Base-by-base conservation (phyloP, 129 eudicot species). In the Apium graveolens region DNA sequence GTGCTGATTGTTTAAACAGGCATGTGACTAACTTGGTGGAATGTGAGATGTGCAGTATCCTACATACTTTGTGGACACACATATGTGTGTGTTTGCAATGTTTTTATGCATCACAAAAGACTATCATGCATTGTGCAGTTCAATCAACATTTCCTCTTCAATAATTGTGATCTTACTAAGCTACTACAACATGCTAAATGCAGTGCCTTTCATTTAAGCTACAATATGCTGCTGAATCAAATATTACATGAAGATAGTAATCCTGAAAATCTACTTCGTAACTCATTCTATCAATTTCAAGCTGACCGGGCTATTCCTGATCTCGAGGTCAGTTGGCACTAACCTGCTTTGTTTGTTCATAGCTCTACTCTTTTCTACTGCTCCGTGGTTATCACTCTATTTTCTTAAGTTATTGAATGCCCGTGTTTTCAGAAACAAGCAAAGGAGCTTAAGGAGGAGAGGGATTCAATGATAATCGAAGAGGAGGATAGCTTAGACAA, bases 1-100 rank as follows among this genome's bases (percentile, higher is more conserved):
- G 87, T 89, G 99, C 99, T 53, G 99, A 96, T 82, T 82, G 90
- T 88, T 89, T 96, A 77, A 96, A 96, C 91, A 96, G 99, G 99
- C 90, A 74, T 70, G 49, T 72, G 20, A n/a, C 79, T 70, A 1
- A 14, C 29, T 44, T n/a, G 11, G 9, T 14, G 57, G 37, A 44
- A 44, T 29, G 32, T 13, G 20, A 27, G 5, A 29, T 66, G 39
- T 18, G 1, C 39, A 7, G 3, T 27, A 66, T 27, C 24, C 14
- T 66, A 32, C 72, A 65, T 26, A 26, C 27, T 53, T 26, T 31
- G 39, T 32, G 11, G 16, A 31, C 72, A 66, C 38, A 60, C 68
- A 60, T 60, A 2, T 24, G 65, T 60, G 66, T n/a, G 32, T 11
- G 31, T 55, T 55, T 55, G 65, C 65, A 55, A 24, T 26, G 68